Percentiles rank a stretch among this genome's conserved stretches.
Conservation (phyloP, 2,329 filamentous ascomycete genomes). For the Clathrospora elynae region DNA sequence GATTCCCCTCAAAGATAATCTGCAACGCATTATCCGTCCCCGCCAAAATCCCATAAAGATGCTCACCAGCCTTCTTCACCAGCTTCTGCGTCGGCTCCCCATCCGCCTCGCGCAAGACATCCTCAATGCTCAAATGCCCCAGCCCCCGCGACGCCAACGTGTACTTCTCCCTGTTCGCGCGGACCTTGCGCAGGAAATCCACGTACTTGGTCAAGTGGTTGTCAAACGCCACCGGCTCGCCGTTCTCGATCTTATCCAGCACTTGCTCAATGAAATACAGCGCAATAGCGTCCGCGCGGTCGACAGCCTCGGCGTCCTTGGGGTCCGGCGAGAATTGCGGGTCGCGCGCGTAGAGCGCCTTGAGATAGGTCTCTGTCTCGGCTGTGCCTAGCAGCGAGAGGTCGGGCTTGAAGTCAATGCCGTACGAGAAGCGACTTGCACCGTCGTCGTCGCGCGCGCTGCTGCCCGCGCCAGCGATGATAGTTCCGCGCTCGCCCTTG, state of each 20-base stretch:
- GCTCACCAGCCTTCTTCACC: constrained; percentile 13
- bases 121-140: constrained; percentile 9
- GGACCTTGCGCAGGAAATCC: constrained; percentile 12
- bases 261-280: constrained; percentile 13
- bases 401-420: constrained; percentile 14
- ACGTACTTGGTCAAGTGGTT: constrained; percentile 14
- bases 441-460: constrained; percentile 10
- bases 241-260: constrained; percentile 11
- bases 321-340: constrained; percentile 11
- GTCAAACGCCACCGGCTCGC: constrained; percentile 4
- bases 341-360: constrained; percentile 4
- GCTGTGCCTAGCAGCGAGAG: constrained; percentile 4
- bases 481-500: constrained; percentile 10
- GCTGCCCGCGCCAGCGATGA: constrained; percentile 10
- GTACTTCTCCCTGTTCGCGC: constrained; percentile 11
- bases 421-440: constrained; percentile 12
- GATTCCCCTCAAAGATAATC: constrained; percentile 12
- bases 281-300: constrained; percentile 10
- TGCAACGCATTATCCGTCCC: constrained; percentile 8
- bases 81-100: constrained; percentile 13
- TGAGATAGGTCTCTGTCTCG: constrained; percentile 11
- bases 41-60: constrained; percentile 7
- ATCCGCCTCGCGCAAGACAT: constrained; percentile 12
- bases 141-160: constrained; percentile 9
- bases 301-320: constrained; percentile 12